These are phyloP conservation scores for Auriscalpium vulgare DNA, from an alignment of 768 basidiomycete genomes.

Conservation along the genomic window DNA sequence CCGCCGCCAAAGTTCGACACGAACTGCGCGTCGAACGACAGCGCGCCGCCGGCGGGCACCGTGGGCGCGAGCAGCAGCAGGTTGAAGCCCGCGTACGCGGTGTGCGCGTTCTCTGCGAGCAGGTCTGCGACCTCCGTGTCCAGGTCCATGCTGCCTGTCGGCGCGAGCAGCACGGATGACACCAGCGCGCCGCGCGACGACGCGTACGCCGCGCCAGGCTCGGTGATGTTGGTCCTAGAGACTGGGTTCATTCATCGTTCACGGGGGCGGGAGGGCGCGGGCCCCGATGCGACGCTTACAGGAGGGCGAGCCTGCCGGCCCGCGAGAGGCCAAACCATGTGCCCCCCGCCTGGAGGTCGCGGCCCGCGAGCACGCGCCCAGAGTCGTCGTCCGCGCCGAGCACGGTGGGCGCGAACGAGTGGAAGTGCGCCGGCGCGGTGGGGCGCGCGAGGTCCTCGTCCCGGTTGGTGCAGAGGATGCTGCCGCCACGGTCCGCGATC, in stretches of 20 bases:
- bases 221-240: slow-evolving; percentile 78
- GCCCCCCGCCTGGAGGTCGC: slow-evolving; percentile 66
- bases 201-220: slow-evolving; percentile 38
- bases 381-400: slow-evolving; percentile 13
- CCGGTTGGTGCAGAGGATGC: slow-evolving; percentile 69
- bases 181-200: slow-evolving; percentile 65
- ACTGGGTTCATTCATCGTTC: slow-evolving; percentile 7
- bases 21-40: slow-evolving; percentile 45
- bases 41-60: slow-evolving; percentile 4
- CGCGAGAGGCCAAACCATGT: slow-evolving; percentile 75
- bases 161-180: slow-evolving; percentile 57
- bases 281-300: slow-evolving; percentile 39
- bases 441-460: slow-evolving; percentile 69
- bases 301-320: slow-evolving; percentile 56
- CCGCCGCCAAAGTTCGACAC: slow-evolving; percentile 71
- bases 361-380: slow-evolving; percentile 58
- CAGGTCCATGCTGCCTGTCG: slow-evolving; percentile 33
- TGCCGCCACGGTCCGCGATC: slow-evolving; percentile 21
- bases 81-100: slow-evolving; percentile 75
- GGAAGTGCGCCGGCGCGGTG: slow-evolving; percentile 58
- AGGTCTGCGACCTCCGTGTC: slow-evolving; percentile 42
- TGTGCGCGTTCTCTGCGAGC: slow-evolving; percentile 30
- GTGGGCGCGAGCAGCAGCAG: slow-evolving; percentile 54
- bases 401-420: slow-evolving; percentile 43
- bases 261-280: not conserved